Conservation (phyloP, 2,329 filamentous ascomycete genomes). For the Colletotrichum acutatum region DNA sequence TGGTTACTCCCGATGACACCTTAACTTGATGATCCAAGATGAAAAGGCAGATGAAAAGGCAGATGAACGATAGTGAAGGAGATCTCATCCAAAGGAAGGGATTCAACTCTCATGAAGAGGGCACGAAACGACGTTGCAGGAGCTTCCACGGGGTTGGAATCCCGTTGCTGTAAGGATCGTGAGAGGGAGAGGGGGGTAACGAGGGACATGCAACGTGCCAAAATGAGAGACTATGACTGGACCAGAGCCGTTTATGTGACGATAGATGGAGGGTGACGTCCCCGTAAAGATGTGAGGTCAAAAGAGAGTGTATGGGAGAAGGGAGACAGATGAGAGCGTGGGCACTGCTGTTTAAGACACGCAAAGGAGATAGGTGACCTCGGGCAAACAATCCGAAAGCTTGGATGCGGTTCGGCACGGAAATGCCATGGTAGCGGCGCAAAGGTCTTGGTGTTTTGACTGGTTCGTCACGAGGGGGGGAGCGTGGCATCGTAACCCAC, state of each 20-base stretch:
- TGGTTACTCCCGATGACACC: not conserved
- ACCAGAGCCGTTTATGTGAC: not conserved
- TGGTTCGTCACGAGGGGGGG: slow-evolving; percentile 12
- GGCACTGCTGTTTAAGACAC: slow-evolving; percentile 8
- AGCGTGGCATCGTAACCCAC: slow-evolving; percentile 1
- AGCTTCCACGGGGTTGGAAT: slow-evolving; percentile 22
- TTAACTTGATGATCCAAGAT: not conserved
- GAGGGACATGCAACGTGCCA: slow-evolving; percentile 28
- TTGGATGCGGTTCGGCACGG: not conserved
- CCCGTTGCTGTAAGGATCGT: slow-evolving; percentile 4
- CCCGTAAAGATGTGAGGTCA: not conserved
- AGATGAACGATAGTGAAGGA: not conserved
- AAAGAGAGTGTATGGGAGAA: not conserved
- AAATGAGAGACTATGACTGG: slow-evolving; percentile 28
- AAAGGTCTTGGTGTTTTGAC: slow-evolving; percentile 17
- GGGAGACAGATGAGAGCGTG: not conserved
- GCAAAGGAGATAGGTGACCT: not conserved
- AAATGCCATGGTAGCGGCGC: slow-evolving; percentile 12
- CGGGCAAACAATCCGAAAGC: not conserved
- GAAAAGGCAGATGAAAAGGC: slow-evolving; percentile 12
- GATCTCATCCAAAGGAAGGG: not conserved
- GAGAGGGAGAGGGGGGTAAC: slow-evolving; percentile 2
- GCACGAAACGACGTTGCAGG: slow-evolving; percentile 24
- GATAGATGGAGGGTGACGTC: slow-evolving; percentile 9
- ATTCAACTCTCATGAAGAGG: not conserved